Base-by-base conservation (phyloP, 164 flowering plant genomes). In the Kalanchoe fedtschenkoi region DNA sequence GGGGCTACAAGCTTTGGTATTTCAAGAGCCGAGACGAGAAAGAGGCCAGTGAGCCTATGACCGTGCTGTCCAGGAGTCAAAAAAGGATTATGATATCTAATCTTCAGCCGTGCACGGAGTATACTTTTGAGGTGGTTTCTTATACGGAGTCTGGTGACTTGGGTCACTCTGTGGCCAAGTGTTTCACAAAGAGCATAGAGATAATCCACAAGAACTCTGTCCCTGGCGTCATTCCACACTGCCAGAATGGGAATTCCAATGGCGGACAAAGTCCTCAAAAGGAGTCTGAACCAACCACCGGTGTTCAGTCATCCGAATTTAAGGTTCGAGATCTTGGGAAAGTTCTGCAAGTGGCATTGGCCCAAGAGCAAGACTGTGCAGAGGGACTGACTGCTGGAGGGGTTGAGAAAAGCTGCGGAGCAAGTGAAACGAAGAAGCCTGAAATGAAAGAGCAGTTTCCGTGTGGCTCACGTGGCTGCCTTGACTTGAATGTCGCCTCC, bases 1-100 rank as follows among this genome's bases (percentile, higher is more conserved):
- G 76, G 62, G 97, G 99, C 22, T 95, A 84, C 80, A 95, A 91
- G 74, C 91, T 95, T 46, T 89, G 97, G 96, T 95, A 86, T 66
- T 81, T 75, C 65, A 86, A 78, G 71, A 84, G 85, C 57, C 71
- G 76, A 67, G 90, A 80, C 22, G 85, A 75, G 62, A 53, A 67
- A 3, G 76, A 80, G 60, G 26, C 76, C 17, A 74, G 82, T 69
- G 93, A 87, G 64, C 96, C 95, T 30, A 63, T 71, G 26, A 72
- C 77, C 67, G 70, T 75, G 65, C 78, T 91, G 65, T 83, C 91
- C 14, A 85, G 77, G 72, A 53, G 77, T 58, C 85, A 84, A 64
- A 83, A 86, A 65, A 84, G 95, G 65, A 76, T 95, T 66, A 69
- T 73, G 71, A 79, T 95, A 70, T 80, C 91, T 16, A 80, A 86